Percentiles rank a stretch among this genome's conserved stretches.
Evolutionary conservation across 371 early-diverging fungal genomes (phyloP).

Genomic region (Circinella minor): DNA sequence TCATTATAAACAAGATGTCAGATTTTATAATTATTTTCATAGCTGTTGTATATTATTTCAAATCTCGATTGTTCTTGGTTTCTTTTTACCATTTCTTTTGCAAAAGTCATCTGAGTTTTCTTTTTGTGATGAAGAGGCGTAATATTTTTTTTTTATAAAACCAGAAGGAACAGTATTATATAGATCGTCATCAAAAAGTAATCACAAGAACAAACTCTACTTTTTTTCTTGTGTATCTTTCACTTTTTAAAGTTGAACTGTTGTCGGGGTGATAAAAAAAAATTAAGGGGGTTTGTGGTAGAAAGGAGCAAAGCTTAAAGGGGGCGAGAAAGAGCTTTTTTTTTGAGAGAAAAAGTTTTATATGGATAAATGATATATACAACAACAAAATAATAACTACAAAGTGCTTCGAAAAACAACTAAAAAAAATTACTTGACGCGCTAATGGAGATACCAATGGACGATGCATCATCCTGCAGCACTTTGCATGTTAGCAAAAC

Average conservation of each 20-base stretch:
- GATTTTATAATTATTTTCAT: neutral
- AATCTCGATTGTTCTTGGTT: neutral
- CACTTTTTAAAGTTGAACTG: too few relatives aligned
- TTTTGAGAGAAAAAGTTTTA: neutral
- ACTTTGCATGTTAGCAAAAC: constrained; percentile 8
- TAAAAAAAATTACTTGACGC: constrained; percentile 1
- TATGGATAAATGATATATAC: constrained; percentile 1
- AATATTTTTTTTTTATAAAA: neutral
- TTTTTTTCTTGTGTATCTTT: neutral
- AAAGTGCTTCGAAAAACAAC: constrained; percentile 21
- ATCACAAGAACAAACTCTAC: constrained; percentile 6
- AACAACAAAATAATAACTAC: too few relatives aligned
- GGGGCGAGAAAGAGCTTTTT: neutral
- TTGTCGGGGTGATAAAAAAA: constrained; percentile 12
- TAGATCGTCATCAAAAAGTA: neutral
- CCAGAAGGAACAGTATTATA: neutral
- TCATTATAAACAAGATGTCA: neutral
- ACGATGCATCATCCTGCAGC: constrained; percentile 17
- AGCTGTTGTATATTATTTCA: too few relatives aligned
- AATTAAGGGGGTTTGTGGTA: constrained; percentile 1
- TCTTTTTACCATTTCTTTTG: neutral
- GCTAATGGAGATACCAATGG: neutral
- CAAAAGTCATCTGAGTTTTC: neutral
- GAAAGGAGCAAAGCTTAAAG: constrained; percentile 4
- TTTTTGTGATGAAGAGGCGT: neutral